phyloP scores from a whole-genome alignment of 306 rosid species.

The Vigna unguiculata region DNA sequence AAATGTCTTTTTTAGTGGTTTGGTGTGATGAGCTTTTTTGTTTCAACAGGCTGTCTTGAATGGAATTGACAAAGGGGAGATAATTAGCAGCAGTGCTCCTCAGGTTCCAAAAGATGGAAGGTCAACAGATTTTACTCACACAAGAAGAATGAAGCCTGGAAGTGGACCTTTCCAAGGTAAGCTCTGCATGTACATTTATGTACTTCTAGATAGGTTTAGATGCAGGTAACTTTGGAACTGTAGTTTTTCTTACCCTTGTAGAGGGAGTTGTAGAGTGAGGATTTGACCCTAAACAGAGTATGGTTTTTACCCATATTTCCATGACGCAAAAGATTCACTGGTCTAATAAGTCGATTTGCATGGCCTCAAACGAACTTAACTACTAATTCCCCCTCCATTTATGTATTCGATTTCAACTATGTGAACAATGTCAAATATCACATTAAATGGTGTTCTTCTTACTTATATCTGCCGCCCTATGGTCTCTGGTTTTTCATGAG shows the following conservation, averaged over 20 bases:
- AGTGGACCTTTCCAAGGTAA: conserved; percentile 49
- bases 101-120: conserved; percentile 83
- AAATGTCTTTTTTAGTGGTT: conserved; percentile 42
- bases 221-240: conserved; percentile 40
- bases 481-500: not conserved
- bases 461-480: not conserved
- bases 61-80: conserved; percentile 93
- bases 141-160: conserved; percentile 82
- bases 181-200: not conserved
- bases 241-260: not conserved
- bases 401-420: not conserved
- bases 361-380: not conserved
- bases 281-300: not conserved
- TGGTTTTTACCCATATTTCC: not conserved
- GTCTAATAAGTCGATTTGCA: not conserved
- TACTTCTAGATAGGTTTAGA: conserved; percentile 29
- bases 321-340: not conserved
- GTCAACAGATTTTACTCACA: conserved; percentile 62
- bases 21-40: conserved; percentile 36
- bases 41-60: conserved; percentile 70
- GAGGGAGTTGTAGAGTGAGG: not conserved
- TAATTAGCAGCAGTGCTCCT: conserved; percentile 88
- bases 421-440: not conserved
- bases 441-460: not conserved
- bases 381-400: not conserved